phyloP scores from a whole-genome alignment of 75 land plant genomes.

The Pseudotsuga menziesii region DNA sequence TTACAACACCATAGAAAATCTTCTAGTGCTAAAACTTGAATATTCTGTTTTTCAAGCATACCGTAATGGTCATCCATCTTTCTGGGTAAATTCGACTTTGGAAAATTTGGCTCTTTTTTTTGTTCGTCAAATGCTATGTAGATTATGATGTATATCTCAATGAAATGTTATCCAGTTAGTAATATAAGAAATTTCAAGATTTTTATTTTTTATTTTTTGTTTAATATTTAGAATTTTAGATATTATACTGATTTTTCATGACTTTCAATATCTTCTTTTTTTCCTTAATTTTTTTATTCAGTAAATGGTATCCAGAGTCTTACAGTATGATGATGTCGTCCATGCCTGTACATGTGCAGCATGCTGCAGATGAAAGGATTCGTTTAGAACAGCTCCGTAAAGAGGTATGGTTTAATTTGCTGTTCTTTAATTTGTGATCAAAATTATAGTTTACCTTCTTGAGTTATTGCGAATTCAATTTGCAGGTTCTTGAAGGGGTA shows the following conservation, averaged over 20 bases:
- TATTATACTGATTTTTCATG: not conserved
- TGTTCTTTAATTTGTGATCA: not conserved
- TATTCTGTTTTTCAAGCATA: not conserved
- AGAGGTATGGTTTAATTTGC: constrained; percentile 37
- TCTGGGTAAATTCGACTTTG: not conserved
- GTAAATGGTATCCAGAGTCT: not conserved
- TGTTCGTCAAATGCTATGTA: not conserved
- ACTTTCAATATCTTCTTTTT: not conserved
- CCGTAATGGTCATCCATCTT: not conserved
- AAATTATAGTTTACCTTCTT: not conserved
- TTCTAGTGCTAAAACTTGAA: not conserved
- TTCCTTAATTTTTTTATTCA: not conserved
- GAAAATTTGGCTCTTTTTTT: not conserved
- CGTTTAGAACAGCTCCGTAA: constrained; percentile 81
- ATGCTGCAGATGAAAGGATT: constrained; percentile 99
- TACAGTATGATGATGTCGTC: not conserved
- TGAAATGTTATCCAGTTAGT: too few species aligned
- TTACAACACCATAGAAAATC: not conserved
- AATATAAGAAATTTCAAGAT: too few species aligned
- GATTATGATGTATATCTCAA: not conserved
- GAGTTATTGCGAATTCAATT: not conserved
- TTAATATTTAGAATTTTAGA: not conserved
- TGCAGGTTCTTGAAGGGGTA: constrained; percentile 73
- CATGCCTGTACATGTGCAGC: constrained; percentile 41
- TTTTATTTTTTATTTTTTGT: too few species aligned